Conservation (phyloP, 306 rosid species). For the Cicer judaicum region DNA sequence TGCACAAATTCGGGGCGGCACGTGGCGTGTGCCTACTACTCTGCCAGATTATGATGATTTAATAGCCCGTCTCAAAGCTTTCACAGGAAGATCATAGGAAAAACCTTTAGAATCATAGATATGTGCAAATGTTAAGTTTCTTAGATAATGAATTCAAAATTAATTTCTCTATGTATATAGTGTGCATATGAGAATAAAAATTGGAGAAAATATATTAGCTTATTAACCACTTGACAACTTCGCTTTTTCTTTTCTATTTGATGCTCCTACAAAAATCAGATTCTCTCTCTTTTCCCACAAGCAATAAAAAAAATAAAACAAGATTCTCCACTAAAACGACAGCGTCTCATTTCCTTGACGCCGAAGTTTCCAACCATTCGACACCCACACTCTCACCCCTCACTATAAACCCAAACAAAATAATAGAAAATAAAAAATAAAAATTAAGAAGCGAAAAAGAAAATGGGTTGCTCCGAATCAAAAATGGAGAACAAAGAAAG, state of each 20-base stretch:
- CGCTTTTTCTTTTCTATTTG: slow-evolving; percentile 11
- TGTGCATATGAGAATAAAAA: no score
- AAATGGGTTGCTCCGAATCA: slow-evolving; percentile 84
- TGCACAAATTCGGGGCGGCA: slow-evolving; percentile 26
- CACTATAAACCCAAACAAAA: background rate
- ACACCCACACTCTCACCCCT: slow-evolving; percentile 8
- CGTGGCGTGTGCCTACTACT: slow-evolving; percentile 61
- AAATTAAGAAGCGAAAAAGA: no score
- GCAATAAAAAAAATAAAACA: background rate
- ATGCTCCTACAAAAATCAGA: slow-evolving; percentile 13
- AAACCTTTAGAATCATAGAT: no score
- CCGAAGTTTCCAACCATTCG: background rate
- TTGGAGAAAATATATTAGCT: no score
- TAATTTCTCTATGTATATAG: no score
- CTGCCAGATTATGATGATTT: slow-evolving; percentile 82
- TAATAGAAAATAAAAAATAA: background rate
- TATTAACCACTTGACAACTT: background rate
- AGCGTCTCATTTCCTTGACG: slow-evolving; percentile 29
- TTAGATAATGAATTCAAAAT: no score
- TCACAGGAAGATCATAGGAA: slow-evolving; percentile 49
- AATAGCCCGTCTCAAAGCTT: slow-evolving; percentile 60
- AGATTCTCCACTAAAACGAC: slow-evolving; percentile 27
- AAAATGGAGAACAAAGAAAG: slow-evolving; percentile 90
- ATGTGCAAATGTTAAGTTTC: no score
- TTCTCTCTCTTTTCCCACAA: background rate